These are phyloP conservation scores for Linum lewisii DNA, from an alignment of 345 rosid genomes.

Conservation along the genomic window DNA sequence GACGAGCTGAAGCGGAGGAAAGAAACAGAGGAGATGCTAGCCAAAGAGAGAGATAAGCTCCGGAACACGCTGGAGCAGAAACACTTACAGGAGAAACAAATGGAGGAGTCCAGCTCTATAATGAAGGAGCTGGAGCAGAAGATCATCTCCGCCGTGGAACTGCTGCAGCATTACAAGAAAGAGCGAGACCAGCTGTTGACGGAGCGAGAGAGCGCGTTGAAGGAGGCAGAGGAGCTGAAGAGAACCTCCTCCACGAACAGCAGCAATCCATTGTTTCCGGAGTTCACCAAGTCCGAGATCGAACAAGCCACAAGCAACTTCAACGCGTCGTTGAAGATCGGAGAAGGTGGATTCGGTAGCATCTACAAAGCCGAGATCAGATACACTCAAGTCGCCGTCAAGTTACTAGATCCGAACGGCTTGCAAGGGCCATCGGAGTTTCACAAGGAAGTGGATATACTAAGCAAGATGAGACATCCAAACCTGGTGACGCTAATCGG, in stretches of 20 bases:
- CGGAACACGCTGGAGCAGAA: slow-evolving; percentile 35
- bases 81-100: slow-evolving; percentile 37
- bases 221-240: slow-evolving; percentile 74
- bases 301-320: slow-evolving; percentile 59
- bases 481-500: slow-evolving; percentile 1
- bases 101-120: slow-evolving; percentile 40
- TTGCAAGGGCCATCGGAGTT: slow-evolving; percentile 74
- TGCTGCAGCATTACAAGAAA: slow-evolving; percentile 47
- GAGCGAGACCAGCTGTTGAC: slow-evolving; percentile 60
- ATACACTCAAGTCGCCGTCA: slow-evolving; percentile 65
- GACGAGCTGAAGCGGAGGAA: slow-evolving; percentile 62
- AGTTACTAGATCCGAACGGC: slow-evolving; percentile 53
- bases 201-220: slow-evolving; percentile 65
- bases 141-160: slow-evolving; percentile 67
- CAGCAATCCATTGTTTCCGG: slow-evolving; percentile 47
- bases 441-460: slow-evolving; percentile 45
- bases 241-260: slow-evolving; percentile 34
- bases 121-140: slow-evolving; percentile 61
- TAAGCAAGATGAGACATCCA: slow-evolving; percentile 2
- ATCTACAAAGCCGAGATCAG: slow-evolving; percentile 55
- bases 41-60: slow-evolving; percentile 50
- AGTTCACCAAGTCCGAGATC: slow-evolving; percentile 61
- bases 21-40: slow-evolving; percentile 50
- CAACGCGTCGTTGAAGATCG: slow-evolving; percentile 60
- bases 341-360: slow-evolving; percentile 92